A percentile compares a stretch with the other conserved stretches of the same genome.
Conservation (phyloP, 768 basidiomycete genomes). For the Royoungia palumana region DNA sequence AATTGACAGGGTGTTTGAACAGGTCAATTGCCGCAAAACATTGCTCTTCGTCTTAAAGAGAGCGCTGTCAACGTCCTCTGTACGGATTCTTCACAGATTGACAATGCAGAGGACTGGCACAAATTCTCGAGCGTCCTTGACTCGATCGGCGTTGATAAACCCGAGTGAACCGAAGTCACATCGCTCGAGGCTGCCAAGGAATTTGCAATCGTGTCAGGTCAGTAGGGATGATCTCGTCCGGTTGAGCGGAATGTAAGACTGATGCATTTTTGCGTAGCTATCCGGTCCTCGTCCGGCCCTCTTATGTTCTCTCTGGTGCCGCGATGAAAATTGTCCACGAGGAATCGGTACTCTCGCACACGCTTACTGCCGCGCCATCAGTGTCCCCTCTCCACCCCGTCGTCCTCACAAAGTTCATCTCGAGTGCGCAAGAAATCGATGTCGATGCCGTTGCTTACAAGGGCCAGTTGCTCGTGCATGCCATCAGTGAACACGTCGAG, state of each 20-base stretch:
- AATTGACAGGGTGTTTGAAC: background rate
- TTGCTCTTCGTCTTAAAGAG: conserved; percentile 91
- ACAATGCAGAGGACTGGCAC: conserved; percentile 97
- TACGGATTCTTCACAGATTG: conserved; percentile 92
- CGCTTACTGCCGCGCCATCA: conserved; percentile 92
- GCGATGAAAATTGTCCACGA: conserved; percentile 99
- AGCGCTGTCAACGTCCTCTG: conserved; percentile 91
- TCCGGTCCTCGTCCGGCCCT: conserved; percentile 96
- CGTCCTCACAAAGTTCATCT: conserved; percentile 98
- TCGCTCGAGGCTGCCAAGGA: conserved; percentile 86
- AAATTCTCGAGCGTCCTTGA: conserved; percentile 98
- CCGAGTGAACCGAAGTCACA: conserved; percentile 91
- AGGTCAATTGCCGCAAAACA: conserved; percentile 99
- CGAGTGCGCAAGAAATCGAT: conserved; percentile 96
- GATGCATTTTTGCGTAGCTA: conserved; percentile 52
- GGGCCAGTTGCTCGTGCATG: conserved; percentile 89
- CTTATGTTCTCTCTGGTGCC: conserved; percentile 96
- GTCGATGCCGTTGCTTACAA: conserved; percentile 95
- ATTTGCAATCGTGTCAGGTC: conserved; percentile 82
- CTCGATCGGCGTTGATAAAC: conserved; percentile 93
- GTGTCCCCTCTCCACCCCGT: conserved; percentile 98
- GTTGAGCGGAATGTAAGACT: background rate
- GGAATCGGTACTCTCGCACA: conserved; percentile 84
- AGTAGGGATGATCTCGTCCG: background rate
- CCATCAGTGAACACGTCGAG: conserved; percentile 97